Conservation (phyloP, 495 filamentous ascomycete genomes). For the Antarctomyces pellizariae region DNA sequence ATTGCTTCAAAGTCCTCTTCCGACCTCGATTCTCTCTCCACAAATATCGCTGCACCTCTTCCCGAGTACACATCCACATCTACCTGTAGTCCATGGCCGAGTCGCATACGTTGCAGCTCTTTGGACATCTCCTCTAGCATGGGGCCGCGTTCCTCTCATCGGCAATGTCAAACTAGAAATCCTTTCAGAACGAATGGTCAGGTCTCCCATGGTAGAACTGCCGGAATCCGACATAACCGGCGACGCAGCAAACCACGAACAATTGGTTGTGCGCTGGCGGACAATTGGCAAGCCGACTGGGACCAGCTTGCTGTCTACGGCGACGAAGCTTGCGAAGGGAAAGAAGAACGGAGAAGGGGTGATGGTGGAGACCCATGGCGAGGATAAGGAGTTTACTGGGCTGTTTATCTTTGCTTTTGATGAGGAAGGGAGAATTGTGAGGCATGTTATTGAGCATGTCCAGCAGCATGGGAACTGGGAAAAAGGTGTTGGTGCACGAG, state of each 20-base stretch:
- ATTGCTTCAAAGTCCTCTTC: constrained; percentile 61
- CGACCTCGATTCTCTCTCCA: constrained; percentile 68
- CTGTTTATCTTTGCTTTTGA: constrained; percentile 95
- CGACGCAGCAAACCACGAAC: constrained; percentile 34
- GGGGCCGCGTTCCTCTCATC: constrained; percentile 74
- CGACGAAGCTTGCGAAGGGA: too few species aligned
- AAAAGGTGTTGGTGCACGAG: constrained; percentile 34
- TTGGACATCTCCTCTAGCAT: constrained; percentile 87
- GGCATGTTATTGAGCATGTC: constrained; percentile 84
- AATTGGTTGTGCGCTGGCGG: constrained; percentile 72
- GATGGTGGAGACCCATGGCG: constrained; percentile 13
- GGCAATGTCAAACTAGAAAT: constrained; percentile 78
- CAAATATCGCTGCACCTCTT: constrained; percentile 87
- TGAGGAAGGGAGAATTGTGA: constrained; percentile 55
- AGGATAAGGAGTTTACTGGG: constrained; percentile 43
- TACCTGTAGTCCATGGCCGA: constrained; percentile 72
- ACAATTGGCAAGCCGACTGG: constrained; percentile 20
- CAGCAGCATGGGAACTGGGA: constrained; percentile 55
- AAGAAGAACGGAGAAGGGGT: too few species aligned
- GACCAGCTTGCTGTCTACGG: too few species aligned
- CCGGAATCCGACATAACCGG: constrained; percentile 9
- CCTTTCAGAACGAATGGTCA: constrained; percentile 66
- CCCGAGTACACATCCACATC: constrained; percentile 85
- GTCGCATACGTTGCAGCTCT: constrained; percentile 81
- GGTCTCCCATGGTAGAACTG: too few species aligned